Conservation (phyloP, 2,329 filamentous ascomycete genomes). For the Venturia asperata region DNA sequence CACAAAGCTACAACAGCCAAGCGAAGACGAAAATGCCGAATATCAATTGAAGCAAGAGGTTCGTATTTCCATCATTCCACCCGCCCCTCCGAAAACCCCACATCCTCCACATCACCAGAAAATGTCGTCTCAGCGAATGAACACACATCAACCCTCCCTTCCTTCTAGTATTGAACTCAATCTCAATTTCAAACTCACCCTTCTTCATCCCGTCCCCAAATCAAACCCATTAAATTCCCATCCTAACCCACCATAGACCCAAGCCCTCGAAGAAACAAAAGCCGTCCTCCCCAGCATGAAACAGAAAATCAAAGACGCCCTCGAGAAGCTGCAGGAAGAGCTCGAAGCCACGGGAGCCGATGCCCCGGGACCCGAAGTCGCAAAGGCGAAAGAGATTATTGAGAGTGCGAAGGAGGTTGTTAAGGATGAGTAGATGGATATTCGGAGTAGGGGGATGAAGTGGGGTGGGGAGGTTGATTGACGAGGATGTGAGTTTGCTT, state of each 20-base stretch:
- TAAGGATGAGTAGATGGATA: not conserved
- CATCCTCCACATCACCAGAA: too few relatives aligned
- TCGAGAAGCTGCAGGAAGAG: constrained; percentile 67
- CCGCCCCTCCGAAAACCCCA: too few relatives aligned
- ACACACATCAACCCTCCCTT: not conserved
- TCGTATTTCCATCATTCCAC: constrained; percentile 18
- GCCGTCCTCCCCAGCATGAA: constrained; percentile 69
- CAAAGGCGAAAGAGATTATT: constrained; percentile 39
- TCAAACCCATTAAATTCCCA: not conserved
- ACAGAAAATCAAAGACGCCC: constrained; percentile 62
- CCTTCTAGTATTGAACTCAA: too few relatives aligned
- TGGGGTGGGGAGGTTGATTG: too few relatives aligned
- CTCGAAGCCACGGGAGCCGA: constrained; percentile 46
- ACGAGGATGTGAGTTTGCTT: too few relatives aligned
- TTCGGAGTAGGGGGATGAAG: too few relatives aligned
- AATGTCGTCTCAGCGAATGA: too few relatives aligned
- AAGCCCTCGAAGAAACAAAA: constrained; percentile 80
- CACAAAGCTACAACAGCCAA: constrained; percentile 54
- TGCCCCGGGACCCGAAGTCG: constrained; percentile 37
- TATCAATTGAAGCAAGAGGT: constrained; percentile 85
- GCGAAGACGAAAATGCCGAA: constrained; percentile 66
- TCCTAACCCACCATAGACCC: constrained; percentile 47
- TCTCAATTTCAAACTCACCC: too few relatives aligned
- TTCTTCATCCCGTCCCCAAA: too few relatives aligned
- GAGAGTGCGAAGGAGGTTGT: constrained; percentile 36